Base-by-base conservation (phyloP, 495 filamentous ascomycete species). In the Daldinia concentrica region DNA sequence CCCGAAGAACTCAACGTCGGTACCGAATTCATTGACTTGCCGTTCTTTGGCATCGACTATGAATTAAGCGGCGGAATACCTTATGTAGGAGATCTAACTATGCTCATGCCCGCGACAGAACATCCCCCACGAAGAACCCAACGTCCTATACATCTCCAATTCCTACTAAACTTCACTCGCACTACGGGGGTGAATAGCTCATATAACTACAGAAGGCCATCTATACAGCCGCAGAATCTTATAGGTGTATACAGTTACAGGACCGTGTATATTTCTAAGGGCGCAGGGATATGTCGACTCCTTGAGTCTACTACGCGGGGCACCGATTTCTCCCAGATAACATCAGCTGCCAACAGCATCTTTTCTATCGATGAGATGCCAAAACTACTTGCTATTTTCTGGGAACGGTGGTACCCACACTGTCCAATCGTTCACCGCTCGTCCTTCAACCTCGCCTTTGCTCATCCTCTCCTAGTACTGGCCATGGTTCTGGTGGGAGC, bases 321-420 rank as follows among this genome's bases (percentile, higher is more conserved):
- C 22, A 51, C 17, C 2, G 12, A 27, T 8, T 17, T 51, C 8
- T 51, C 48, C 2, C 9, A 27, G 22, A 51, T 51, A 51, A 27
- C 48, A 27, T 51, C 22, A 12, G 48, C 48, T 27, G 48, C 48
- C 9, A 27, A 27, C 48, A 24, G 27, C 9, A 22, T 51, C 19
- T 51, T 51, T 15, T 51, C 48, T 15, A 27, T 51, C 48, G 48
- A 24, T 1, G 48, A 51, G 15, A 51, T 51, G 48, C 48, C 48
- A 17, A 27, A 22, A 27, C 4, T 51, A 12, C 48, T 51, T 27
- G 48, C 8, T 0, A 5, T 51, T 6, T 51, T 51, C 48, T 51
- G 48, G 48, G 48, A 51, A 27, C 15, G 48, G 19, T 51, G 48
- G 48, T 51, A 51, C 17, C 48, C 48, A 15, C 48, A 51, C 17